Percentiles rank a stretch among this genome's conserved stretches.
Evolutionary conservation across 257 asterid species (phyloP).

Genomic region (Solanum appendiculatum): DNA sequence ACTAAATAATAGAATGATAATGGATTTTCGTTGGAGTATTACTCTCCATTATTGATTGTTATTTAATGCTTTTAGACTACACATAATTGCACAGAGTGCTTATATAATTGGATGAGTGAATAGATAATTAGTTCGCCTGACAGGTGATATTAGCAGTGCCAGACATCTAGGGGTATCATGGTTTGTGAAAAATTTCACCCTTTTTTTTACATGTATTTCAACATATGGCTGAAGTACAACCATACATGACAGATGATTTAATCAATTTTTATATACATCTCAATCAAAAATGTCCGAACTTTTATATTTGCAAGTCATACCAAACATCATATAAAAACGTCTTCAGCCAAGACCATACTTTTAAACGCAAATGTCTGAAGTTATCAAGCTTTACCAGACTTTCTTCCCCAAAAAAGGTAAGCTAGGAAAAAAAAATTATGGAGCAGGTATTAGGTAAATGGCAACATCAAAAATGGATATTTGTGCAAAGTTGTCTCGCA

Average conservation of each 20-base stretch:
- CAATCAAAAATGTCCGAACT: neutral
- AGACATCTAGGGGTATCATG: neutral
- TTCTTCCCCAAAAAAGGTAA: neutral
- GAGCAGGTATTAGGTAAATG: neutral
- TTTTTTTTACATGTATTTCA: neutral
- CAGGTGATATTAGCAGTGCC: neutral
- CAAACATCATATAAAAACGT: neutral
- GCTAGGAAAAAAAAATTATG: neutral
- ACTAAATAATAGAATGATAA: neutral
- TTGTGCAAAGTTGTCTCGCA: neutral
- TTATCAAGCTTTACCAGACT: neutral
- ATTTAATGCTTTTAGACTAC: neutral
- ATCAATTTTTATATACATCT: neutral
- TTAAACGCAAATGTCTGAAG: neutral
- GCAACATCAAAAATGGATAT: neutral
- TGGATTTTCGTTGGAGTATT: neutral
- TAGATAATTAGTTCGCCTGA: neutral
- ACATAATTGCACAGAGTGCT: neutral
- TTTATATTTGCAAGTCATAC: neutral
- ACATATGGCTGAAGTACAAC: neutral
- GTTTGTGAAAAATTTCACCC: neutral
- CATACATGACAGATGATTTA: neutral
- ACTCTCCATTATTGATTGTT: neutral
- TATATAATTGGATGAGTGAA: neutral
- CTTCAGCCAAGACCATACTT: neutral